phyloP scores from a whole-genome alignment of 176 grass and related monocot species.

The Otatea glauca region DNA sequence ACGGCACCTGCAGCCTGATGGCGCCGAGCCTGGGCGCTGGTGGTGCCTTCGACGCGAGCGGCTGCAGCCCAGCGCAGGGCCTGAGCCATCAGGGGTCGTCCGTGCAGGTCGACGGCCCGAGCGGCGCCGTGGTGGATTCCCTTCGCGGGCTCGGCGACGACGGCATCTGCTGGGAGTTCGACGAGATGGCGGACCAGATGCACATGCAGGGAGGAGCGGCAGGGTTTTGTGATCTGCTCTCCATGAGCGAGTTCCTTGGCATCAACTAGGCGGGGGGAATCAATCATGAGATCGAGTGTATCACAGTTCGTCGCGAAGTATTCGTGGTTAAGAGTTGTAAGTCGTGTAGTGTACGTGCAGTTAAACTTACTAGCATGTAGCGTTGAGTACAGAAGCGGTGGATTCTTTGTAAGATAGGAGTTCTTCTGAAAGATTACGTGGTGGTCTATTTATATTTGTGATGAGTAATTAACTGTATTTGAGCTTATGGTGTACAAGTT shows the following conservation, averaged over 20 bases:
- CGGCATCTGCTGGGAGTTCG: constrained; percentile 61
- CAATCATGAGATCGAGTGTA: neutral
- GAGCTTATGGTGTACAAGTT: no score
- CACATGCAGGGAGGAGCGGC: constrained; percentile 42
- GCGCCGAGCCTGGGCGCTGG: constrained; percentile 31
- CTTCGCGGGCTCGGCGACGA: constrained; percentile 52
- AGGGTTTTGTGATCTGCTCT: constrained; percentile 57
- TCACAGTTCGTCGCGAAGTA: constrained; percentile 2
- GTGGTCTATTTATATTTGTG: no score
- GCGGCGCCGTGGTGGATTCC: constrained; percentile 29
- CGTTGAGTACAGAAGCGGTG: neutral
- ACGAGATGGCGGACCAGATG: constrained; percentile 40
- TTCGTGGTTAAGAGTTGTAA: constrained; percentile 38
- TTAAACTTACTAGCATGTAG: constrained; percentile 20
- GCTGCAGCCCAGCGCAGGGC: constrained; percentile 22
- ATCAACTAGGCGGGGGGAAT: constrained; percentile 51
- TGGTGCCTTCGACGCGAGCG: constrained; percentile 34
- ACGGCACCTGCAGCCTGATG: constrained; percentile 41
- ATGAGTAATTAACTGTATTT: no score
- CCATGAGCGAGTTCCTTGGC: constrained; percentile 54
- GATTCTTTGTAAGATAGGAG: neutral
- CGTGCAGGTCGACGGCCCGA: constrained; percentile 44
- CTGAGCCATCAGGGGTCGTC: constrained; percentile 52
- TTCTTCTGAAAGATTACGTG: no score
- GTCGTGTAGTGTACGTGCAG: constrained; percentile 33